Evolutionary conservation across 2,329 filamentous ascomycete species (phyloP), one percentile per base, ranked within the genome.

Genomic region (Aspergillus ochraceus): DNA sequence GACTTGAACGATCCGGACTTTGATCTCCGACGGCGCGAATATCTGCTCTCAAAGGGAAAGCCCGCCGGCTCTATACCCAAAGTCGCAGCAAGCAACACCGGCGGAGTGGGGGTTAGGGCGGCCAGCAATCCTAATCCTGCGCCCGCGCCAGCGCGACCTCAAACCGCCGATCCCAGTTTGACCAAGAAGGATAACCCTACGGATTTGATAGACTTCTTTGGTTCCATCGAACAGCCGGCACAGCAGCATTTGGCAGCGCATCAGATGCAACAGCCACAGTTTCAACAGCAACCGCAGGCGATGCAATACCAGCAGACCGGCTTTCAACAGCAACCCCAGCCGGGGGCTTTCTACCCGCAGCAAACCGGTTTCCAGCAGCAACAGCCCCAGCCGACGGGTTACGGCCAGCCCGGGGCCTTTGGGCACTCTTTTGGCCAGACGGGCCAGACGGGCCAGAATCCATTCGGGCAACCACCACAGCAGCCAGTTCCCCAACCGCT

Each of bases 1-100:
- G 98, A 99, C 72, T 81, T 99, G 50, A 89, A 93, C 64, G 95
- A 99, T 70, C 88, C 92, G 3, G 95, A 99, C 74, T 99, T 99
- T 70, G 95, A 99, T 68, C 85, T 93, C 58, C 95, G 98, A 68
- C 86, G 95, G 62, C 84, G 92, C 67, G 95, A 99, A 73, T 99
- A 97, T 71, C 79, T 98, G 54, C 90, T 91, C 1, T 91, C 96
- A 71, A 89, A 94, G 71, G 90, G 94, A 14, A 88, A 88, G 71
- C 85, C 81, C 69, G 77, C 76, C 30, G 79, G 79, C 22, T 78
- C 74, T 24, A 36, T 19, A 26, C 11, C 49, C 1, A 42, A 47
- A 22, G 22, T 55, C 17, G 68, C 71, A 51, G 75, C 78, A 57
- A 51, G 60, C 30, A 63, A 62, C 39, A 52, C 42, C 8, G 50